phyloP scores from a whole-genome alignment of 768 basidiomycete species.

The Boletus subparvulus region DNA sequence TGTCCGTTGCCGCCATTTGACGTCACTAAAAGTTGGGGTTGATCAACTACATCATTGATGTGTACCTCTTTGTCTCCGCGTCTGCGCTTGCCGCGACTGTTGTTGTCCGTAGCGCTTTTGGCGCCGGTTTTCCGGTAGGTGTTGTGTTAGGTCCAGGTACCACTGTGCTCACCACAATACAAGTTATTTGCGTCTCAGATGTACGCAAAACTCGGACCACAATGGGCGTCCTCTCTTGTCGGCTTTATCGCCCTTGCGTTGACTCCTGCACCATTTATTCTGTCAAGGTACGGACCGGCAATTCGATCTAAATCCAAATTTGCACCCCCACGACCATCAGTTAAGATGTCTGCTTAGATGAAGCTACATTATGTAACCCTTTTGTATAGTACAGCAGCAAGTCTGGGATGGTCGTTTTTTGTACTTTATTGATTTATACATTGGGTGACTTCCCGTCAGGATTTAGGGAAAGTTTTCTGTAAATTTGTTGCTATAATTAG shows the following conservation, averaged over 20 bases:
- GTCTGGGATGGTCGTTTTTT: neutral
- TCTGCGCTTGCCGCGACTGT: conserved; percentile 56
- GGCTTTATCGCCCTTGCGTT: conserved; percentile 51
- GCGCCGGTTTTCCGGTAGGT: conserved; percentile 46
- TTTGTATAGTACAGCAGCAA: neutral
- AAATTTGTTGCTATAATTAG: no score
- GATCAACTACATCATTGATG: conserved; percentile 63
- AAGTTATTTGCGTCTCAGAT: conserved; percentile 55
- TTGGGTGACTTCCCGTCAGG: no score
- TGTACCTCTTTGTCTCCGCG: conserved; percentile 53
- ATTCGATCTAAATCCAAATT: conserved; percentile 45
- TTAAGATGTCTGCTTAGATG: conserved; percentile 11
- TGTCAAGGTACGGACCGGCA: conserved; percentile 44
- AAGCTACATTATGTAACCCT: neutral
- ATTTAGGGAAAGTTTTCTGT: no score
- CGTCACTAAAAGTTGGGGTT: conserved; percentile 42
- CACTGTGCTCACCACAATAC: conserved; percentile 2
- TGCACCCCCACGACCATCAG: conserved; percentile 32
- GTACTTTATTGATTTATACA: neutral
- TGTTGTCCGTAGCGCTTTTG: conserved; percentile 52
- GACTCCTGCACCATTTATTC: conserved; percentile 52
- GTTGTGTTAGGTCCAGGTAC: neutral
- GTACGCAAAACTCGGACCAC: conserved; percentile 48
- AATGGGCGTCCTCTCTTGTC: conserved; percentile 60
- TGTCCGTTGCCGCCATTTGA: neutral